Base-by-base conservation (phyloP, 495 filamentous ascomycete species). In the Tirmania nivea region DNA sequence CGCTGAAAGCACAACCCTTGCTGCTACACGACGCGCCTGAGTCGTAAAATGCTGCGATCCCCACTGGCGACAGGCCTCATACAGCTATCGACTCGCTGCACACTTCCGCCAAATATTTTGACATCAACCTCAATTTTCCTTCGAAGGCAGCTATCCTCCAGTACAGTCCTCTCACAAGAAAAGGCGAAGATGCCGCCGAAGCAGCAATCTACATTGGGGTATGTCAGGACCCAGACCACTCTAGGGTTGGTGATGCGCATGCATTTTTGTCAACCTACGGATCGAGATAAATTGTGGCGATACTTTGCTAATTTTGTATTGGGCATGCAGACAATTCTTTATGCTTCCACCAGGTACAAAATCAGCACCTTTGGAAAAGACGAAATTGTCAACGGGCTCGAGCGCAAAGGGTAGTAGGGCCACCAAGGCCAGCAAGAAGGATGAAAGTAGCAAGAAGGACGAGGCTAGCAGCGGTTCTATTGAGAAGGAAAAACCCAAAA, bases 121-220 rank as follows among this genome's bases (percentile, higher is more conserved):
- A 31, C 25, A 31, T 31, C 25, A 31, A 31, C 25, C 25, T 7
- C 25, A 31, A 3, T 31, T 31, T 31, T 31, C 25, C 25, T 31
- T 31, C 25, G 25, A 31, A 31, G 25, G 25, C 25, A 31, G 25
- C 25, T 31, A 31, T 31, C 25, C 25, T 3, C 25, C 25, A 31
- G 25, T 31, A 31, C 25, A 31, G 25, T 31, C 25, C 25, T 31
- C 25, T 31, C 25, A 31, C 25, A 31, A 7, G 25, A 31, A 31
- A 31, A 31, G 25, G 0, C 25, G 7, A 70, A 52, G 17, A 75
- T 76, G 74, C 61, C 73, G 57, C 69, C 72, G 14, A 94, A 87
- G 65, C 89, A 96, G 65, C 89, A 96, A 73, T 77, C 83, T 61
- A 94, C 86, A 39, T 67, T 96, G 64, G 86, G 86, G 89, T 96